Evolutionary conservation across 495 filamentous ascomycete genomes (phyloP).

Genomic region (Aspergillus funiculosus): DNA sequence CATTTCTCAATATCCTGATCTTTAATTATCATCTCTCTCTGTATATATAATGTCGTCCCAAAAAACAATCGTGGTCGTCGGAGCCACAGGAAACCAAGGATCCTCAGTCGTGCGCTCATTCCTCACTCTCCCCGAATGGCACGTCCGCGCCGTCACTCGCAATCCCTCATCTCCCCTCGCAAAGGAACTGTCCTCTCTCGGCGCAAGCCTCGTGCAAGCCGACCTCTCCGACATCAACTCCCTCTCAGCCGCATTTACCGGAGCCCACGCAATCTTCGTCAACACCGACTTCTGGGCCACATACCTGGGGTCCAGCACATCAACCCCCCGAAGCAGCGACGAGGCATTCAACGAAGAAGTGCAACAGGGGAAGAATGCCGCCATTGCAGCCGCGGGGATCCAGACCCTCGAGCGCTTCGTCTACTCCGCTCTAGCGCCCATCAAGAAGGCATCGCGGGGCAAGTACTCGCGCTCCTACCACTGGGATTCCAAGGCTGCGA

Average conservation of each 20-base stretch:
- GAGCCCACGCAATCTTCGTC: constrained; percentile 46
- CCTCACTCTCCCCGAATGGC: constrained; percentile 30
- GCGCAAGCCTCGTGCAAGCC: constrained; percentile 44
- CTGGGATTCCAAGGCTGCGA: constrained; percentile 34
- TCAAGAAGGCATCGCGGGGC: constrained; percentile 28
- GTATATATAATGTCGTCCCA: neutral
- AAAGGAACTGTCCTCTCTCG: constrained; percentile 31
- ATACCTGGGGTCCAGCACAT: constrained; percentile 16
- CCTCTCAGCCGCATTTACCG: constrained; percentile 41
- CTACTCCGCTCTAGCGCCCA: constrained; percentile 34
- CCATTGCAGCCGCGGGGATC: constrained; percentile 41
- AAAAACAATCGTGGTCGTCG: constrained; percentile 28
- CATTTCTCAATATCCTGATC: neutral
- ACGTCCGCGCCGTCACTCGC: constrained; percentile 41
- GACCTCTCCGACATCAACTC: constrained; percentile 40
- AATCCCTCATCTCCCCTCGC: constrained; percentile 38
- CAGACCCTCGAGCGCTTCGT: constrained; percentile 44
- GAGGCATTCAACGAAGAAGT: constrained; percentile 45
- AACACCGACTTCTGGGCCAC: constrained; percentile 49
- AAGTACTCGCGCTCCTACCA: constrained; percentile 35
- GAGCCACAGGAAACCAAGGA: constrained; percentile 44
- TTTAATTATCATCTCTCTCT: neutral
- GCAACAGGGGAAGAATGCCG: constrained; percentile 43
- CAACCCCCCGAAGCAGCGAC: constrained; percentile 23
- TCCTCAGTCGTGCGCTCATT: constrained; percentile 40